Percentiles rank a stretch among this genome's conserved stretches.
Evolutionary conservation across 148 eudicot genomes (phyloP).

Genomic region (Chenopodium album): DNA sequence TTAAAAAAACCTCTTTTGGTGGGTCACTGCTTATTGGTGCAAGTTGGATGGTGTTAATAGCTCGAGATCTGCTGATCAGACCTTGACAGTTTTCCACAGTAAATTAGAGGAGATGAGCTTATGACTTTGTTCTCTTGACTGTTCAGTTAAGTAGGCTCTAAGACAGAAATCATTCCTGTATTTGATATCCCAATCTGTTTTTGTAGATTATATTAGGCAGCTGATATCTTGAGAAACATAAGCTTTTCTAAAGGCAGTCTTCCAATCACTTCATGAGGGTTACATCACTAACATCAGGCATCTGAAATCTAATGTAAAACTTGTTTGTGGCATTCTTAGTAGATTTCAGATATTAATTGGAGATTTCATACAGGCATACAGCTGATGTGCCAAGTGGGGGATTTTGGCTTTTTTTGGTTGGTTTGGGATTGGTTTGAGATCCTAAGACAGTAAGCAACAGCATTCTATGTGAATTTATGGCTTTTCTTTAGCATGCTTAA

Average conservation of each 20-base stretch:
- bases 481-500: not conserved
- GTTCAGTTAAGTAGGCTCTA: conserved; percentile 15
- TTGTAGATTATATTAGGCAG: not conserved
- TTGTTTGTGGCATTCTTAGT: not conserved
- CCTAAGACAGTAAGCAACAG: not conserved
- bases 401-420: not conserved
- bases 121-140: not conserved
- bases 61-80: not conserved
- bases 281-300: not conserved
- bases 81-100: not conserved
- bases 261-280: not conserved
- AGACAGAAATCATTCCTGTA: not conserved
- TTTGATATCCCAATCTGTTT: not conserved
- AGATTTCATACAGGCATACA: not conserved
- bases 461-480: not conserved
- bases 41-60: not conserved
- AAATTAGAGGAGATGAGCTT: not conserved
- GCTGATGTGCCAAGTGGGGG: conserved; percentile 1
- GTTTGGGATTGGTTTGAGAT: conserved; percentile 9
- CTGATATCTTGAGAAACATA: not conserved
- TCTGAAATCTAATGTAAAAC: conserved; percentile 1
- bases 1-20: not conserved
- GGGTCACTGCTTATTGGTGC: not conserved
- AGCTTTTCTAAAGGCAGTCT: not conserved
- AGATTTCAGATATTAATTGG: not conserved